Conservation (phyloP, 345 rosid species). For the Reutealis trisperma region DNA sequence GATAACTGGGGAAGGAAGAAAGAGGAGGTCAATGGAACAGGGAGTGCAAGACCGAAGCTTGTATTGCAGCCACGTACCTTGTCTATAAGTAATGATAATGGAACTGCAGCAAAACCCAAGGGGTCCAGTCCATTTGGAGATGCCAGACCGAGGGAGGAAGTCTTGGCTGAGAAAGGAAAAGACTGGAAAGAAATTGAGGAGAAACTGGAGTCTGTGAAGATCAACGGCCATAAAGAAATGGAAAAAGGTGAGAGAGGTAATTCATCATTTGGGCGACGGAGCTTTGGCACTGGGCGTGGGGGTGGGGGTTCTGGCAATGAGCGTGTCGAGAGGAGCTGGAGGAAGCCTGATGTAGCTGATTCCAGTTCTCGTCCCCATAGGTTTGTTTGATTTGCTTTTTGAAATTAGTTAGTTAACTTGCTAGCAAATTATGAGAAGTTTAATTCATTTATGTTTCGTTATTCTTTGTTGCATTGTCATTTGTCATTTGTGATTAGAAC, state of each 20-base stretch:
- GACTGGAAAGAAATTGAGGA: constrained; percentile 95
- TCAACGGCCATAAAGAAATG: constrained; percentile 36
- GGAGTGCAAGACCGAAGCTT: constrained; percentile 52
- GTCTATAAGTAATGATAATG: constrained; percentile 38
- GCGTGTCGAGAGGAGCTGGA: constrained; percentile 50
- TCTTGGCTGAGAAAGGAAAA: constrained; percentile 83
- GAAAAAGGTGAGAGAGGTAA: constrained; percentile 48
- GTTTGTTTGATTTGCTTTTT: constrained; percentile 23
- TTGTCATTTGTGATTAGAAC: neutral
- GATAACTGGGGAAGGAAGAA: constrained; percentile 79
- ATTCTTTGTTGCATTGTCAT: neutral
- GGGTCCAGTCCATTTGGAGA: constrained; percentile 78
- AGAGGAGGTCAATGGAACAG: constrained; percentile 46
- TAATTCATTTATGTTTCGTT: neutral
- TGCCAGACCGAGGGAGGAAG: constrained; percentile 97
- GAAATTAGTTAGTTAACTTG: neutral
- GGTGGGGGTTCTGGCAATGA: constrained; percentile 22
- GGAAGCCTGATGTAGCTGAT: constrained; percentile 46
- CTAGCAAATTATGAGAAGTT: neutral
- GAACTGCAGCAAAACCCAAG: constrained; percentile 50
- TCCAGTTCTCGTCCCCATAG: constrained; percentile 24
- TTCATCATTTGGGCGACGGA: constrained; percentile 33
- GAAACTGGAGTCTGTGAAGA: constrained; percentile 61
- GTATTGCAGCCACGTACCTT: constrained; percentile 74
- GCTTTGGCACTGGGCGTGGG: constrained; percentile 47